Base-by-base conservation (phyloP, 2,329 filamentous ascomycete species). In the Trichoderma sp. region DNA sequence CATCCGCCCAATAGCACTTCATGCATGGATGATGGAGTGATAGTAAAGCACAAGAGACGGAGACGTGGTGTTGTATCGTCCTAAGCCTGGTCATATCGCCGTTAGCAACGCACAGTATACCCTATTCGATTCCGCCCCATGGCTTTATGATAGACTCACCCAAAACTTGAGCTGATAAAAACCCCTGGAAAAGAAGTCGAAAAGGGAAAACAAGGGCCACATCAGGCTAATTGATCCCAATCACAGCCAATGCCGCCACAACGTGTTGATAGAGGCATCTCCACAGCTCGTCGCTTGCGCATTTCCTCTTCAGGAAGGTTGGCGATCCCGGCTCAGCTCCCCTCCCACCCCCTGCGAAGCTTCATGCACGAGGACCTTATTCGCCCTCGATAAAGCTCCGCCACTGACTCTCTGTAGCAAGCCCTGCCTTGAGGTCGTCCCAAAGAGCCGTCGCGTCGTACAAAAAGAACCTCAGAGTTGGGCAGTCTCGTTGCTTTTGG, bases 261-360 rank as follows among this genome's bases (percentile, higher is more conserved):
- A 52, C 50, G 50, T 52, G 50, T 30, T 34, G 30, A 52, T 52
- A 17, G 28, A 34, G 17, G 50, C 50, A 52, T 44, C 48, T 48
- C 51, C 50, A 44, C 51, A 34, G 30, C 51, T 39, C 12, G 56
- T 44, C 50, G 30, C 50, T 56, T 63, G 39, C 21, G 12, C 19
- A 48, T 56, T 63, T 57, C 61, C 61, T 63, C 41, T 63, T 63
- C 39, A 39, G 61, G 61, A 26, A 63, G 61, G 61, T 63, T 63
- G 39, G 54, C 26, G 24, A 28, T 43, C 43, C 30, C 39, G 19
- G 52, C n/a, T 54, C 24, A 44, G 26, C 43, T 30, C 19, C 41
- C 21, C 15, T n/a, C 21, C 3, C 21, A 24, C 21, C 21, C 21
- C 21, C 21, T 24, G 21, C 21, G 21, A 24, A 24, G 21, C 21